Conservation (phyloP, 495 filamentous ascomycete species). For the Lichina pygmaea region DNA sequence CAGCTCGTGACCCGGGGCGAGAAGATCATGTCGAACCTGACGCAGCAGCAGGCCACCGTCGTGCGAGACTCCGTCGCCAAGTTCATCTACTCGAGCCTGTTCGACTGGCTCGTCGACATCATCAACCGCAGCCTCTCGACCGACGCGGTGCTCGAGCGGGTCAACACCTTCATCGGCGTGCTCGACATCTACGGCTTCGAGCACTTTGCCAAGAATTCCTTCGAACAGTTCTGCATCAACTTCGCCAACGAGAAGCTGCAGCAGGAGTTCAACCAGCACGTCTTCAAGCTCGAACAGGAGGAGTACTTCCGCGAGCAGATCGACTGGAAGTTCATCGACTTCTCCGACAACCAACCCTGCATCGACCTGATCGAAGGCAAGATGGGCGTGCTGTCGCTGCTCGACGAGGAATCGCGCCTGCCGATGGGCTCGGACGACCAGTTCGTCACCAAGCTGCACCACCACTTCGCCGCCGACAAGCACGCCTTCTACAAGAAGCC, state of each 20-base stretch:
- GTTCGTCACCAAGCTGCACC: constrained; percentile 91
- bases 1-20: constrained; percentile 90
- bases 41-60: constrained; percentile 78
- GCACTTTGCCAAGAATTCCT: constrained; percentile 98
- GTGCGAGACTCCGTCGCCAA: constrained; percentile 96
- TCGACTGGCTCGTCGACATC: constrained; percentile 93
- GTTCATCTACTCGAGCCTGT: constrained; percentile 93
- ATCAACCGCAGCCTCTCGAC: constrained; percentile 82
- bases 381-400: constrained; percentile 67
- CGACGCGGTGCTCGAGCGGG: constrained; percentile 56
- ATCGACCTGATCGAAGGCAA: constrained; percentile 97
- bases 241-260: constrained; percentile 99
- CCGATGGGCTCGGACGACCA: constrained; percentile 95
- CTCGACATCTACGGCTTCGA: constrained; percentile 99
- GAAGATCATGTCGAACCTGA: constrained; percentile 90
- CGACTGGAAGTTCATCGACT: constrained; percentile 99
- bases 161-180: constrained; percentile 90
- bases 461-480: constrained; percentile 76
- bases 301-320: constrained; percentile 94
- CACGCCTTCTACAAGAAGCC: constrained; percentile 98
- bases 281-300: constrained; percentile 99
- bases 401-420: constrained; percentile 89
- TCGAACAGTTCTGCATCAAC: constrained; percentile 99
- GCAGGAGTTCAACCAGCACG: constrained; percentile 98
- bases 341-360: constrained; percentile 98